Conservation (phyloP, 192 early-diverging fungal species). For the Spizellomyces punctatus region DNA sequence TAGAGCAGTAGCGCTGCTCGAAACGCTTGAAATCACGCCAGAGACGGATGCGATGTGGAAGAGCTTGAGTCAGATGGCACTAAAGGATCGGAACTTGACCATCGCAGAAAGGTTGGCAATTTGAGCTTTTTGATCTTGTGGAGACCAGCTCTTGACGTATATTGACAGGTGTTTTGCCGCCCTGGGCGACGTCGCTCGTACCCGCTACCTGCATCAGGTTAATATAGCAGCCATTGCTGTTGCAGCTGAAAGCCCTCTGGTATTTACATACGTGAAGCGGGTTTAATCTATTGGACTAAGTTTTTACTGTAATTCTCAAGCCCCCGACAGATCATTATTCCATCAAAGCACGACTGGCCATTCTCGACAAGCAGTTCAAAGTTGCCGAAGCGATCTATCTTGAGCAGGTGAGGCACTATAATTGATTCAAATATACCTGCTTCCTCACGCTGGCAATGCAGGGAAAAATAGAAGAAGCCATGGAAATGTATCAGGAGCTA, state of each 20-base stretch:
- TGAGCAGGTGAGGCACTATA: conserved; percentile 34
- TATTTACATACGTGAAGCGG: background rate
- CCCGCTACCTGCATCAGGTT: conserved; percentile 50
- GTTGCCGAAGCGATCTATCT: conserved; percentile 61
- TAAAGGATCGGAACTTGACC: conserved; percentile 56
- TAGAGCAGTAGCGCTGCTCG: conserved; percentile 63
- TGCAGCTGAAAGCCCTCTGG: conserved; percentile 29
- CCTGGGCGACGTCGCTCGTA: conserved; percentile 57
- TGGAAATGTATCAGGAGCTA: conserved; percentile 71
- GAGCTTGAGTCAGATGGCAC: conserved; percentile 51
- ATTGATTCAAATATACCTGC: conserved; percentile 28
- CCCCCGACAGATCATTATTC: conserved; percentile 43
- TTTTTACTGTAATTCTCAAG: background rate
- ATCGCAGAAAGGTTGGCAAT: conserved; percentile 54
- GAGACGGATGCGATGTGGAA: conserved; percentile 74
- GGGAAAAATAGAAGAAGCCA: conserved; percentile 65
- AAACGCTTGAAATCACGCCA: conserved; percentile 61
- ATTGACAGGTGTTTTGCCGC: conserved; percentile 59
- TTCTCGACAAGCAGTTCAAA: conserved; percentile 67
- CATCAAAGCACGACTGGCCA: conserved; percentile 54
- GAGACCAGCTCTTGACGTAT: background rate
- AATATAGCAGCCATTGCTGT: conserved; percentile 36
- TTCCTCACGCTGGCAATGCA: conserved; percentile 16
- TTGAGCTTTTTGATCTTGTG: background rate
- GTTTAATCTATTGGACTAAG: background rate